phyloP scores from a whole-genome alignment of 1,284 basidiomycete genomes.

The Lignosus rhinocerotis region DNA sequence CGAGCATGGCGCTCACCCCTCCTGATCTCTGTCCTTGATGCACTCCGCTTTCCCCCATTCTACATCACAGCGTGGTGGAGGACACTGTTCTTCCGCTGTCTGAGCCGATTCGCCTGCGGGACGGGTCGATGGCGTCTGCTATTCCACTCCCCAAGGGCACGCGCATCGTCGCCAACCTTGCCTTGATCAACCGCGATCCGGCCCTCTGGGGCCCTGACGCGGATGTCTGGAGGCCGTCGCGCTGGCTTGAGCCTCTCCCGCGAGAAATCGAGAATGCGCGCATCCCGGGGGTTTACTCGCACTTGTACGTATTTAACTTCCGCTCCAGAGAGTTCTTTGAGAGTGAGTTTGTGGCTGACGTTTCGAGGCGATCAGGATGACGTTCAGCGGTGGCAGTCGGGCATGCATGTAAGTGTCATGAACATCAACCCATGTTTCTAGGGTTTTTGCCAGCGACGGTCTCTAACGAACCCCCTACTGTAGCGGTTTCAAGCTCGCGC shows the following conservation, averaged over 20 bases:
- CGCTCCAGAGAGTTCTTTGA: neutral
- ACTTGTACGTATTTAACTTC: conserved; percentile 1
- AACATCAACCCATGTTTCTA: too few species aligned
- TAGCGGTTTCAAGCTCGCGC: conserved; percentile 20
- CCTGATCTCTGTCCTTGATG: neutral
- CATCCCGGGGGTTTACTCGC: conserved; percentile 10
- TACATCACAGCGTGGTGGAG: neutral
- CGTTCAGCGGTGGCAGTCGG: conserved; percentile 33
- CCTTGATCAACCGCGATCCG: neutral
- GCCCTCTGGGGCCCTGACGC: conserved; percentile 8
- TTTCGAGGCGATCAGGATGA: conserved; percentile 26
- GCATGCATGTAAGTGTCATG: conserved; percentile 34
- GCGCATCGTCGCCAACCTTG: conserved; percentile 8
- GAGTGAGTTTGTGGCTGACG: neutral
- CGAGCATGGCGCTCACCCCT: neutral
- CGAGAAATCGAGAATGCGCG: conserved; percentile 7
- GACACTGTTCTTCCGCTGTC: conserved; percentile 10
- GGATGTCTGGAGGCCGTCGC: conserved; percentile 6
- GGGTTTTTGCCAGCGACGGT: neutral
- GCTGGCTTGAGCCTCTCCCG: conserved; percentile 12
- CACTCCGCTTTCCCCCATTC: neutral
- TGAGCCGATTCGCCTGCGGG: conserved; percentile 7
- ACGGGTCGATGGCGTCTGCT: conserved; percentile 12
- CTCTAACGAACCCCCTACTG: neutral
- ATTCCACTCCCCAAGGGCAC: conserved; percentile 14